phyloP scores from a whole-genome alignment of 2,329 filamentous ascomycete species.

The Diplodia sapinea region DNA sequence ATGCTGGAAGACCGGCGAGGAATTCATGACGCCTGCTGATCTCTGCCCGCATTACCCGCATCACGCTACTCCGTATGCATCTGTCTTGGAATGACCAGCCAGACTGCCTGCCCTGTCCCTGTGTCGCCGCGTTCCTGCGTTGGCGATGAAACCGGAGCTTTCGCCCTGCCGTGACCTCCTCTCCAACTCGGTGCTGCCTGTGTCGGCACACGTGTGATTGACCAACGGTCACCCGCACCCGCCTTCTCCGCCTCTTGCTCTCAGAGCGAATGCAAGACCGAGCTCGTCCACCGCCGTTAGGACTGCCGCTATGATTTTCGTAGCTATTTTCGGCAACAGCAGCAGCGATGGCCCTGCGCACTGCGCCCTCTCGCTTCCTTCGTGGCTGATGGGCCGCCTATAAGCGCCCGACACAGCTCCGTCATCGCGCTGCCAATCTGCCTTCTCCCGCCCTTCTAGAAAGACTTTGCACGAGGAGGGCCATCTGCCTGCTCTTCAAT shows the following conservation, averaged over 20 bases:
- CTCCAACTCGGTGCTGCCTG: background rate
- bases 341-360: background rate
- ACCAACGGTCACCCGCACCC: background rate
- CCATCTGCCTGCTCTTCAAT: background rate
- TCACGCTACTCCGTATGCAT: constrained; percentile 5
- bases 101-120: background rate
- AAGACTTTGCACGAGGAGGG: background rate
- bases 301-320: background rate
- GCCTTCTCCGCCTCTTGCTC: background rate
- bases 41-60: background rate
- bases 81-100: background rate
- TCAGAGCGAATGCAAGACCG: background rate
- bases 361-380: constrained; percentile 17
- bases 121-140: background rate
- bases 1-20: constrained; percentile 9
- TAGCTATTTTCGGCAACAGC: constrained; percentile 10
- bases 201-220: background rate
- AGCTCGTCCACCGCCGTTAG: background rate
- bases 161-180: background rate
- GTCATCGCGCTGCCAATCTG: background rate
- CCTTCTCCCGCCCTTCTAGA: constrained; percentile 22
- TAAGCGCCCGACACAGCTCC: background rate
- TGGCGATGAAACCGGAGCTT: too few species aligned
- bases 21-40: background rate
- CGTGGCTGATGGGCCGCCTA: background rate